Conservation (phyloP, 73 alveolate genomes). For the Tetrahymena thermophila region DNA sequence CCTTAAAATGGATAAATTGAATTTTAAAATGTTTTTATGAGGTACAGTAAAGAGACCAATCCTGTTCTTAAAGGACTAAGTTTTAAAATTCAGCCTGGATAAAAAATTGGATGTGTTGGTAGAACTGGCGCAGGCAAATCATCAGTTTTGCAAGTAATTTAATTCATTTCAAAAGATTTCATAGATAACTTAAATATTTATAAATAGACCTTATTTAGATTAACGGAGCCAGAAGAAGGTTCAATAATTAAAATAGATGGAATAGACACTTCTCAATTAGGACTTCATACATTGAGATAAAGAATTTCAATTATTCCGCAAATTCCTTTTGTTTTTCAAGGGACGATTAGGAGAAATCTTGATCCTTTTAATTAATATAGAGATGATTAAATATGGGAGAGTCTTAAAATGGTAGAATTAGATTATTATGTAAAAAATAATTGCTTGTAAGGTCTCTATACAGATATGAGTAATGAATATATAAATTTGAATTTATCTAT, state of each 20-base stretch:
- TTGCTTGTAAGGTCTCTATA: conserved; percentile 60
- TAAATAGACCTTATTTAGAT: background rate
- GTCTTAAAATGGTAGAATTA: conserved; percentile 62
- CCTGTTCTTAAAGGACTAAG: conserved; percentile 12
- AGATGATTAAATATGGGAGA: conserved; percentile 55
- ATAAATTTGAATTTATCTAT: too few relatives aligned
- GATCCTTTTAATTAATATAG: conserved; percentile 68
- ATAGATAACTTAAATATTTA: too few relatives aligned
- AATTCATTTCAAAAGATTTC: too few relatives aligned
- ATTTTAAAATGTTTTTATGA: conserved; percentile 68
- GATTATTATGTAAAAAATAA: conserved; percentile 60
- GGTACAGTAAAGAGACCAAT: conserved; percentile 67
- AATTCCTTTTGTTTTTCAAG: conserved; percentile 86
- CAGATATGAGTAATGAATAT: conserved; percentile 33
- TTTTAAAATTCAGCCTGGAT: conserved; percentile 7
- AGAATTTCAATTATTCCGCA: conserved; percentile 85
- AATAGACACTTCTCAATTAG: conserved; percentile 56
- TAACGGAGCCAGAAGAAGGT: conserved; percentile 47
- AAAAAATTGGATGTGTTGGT: conserved; percentile 41
- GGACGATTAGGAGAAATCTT: conserved; percentile 77
- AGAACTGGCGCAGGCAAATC: conserved; percentile 62
- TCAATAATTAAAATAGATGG: conserved; percentile 67
- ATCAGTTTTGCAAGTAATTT: conserved; percentile 20
- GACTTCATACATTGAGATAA: conserved; percentile 61
- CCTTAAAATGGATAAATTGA: conserved; percentile 52